Conservation (phyloP, 2,329 filamentous ascomycete species). For the Hymenoscyphus linearis region DNA sequence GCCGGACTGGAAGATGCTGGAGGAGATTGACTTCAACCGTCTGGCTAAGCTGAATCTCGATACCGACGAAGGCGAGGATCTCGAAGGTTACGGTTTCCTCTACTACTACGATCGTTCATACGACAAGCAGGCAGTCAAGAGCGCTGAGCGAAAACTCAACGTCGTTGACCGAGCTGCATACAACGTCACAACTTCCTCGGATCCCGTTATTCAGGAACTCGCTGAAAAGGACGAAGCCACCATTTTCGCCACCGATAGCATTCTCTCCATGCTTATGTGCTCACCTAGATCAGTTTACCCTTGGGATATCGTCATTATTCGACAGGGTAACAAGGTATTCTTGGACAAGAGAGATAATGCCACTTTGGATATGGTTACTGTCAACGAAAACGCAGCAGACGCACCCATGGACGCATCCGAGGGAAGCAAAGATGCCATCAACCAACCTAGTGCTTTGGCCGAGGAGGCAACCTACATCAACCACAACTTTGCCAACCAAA, state of each 20-base stretch:
- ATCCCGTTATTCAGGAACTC: constrained; percentile 94
- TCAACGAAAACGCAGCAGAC: constrained; percentile 97
- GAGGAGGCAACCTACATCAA: constrained; percentile 99
- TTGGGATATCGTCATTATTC: constrained; percentile 93
- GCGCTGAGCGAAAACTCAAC: constrained; percentile 78
- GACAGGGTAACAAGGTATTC: constrained; percentile 95
- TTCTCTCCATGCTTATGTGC: constrained; percentile 99
- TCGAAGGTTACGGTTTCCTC: constrained; percentile 94
- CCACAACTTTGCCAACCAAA: constrained; percentile 98
- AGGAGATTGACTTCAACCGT: constrained; percentile 98
- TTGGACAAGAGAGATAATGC: constrained; percentile 97
- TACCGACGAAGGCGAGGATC: constrained; percentile 87
- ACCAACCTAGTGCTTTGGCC: constrained; percentile 87
- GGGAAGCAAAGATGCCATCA: constrained; percentile 88
- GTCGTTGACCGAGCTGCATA: constrained; percentile 92
- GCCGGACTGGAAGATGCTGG: constrained; percentile 88
- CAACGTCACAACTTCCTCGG: constrained; percentile 94
- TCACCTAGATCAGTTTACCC: constrained; percentile 93
- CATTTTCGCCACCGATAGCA: constrained; percentile 94
- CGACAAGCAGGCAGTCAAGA: constrained; percentile 90
- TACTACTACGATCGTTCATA: constrained; percentile 97
- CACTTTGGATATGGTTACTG: constrained; percentile 92
- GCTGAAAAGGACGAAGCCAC: constrained; percentile 94
- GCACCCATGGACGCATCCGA: constrained; percentile 88
- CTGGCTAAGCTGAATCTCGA: constrained; percentile 94